Evolutionary conservation across 2,329 filamentous ascomycete genomes (phyloP), one percentile per base, ranked within the genome.

Genomic region (Pseudogymnoascus sp.): DNA sequence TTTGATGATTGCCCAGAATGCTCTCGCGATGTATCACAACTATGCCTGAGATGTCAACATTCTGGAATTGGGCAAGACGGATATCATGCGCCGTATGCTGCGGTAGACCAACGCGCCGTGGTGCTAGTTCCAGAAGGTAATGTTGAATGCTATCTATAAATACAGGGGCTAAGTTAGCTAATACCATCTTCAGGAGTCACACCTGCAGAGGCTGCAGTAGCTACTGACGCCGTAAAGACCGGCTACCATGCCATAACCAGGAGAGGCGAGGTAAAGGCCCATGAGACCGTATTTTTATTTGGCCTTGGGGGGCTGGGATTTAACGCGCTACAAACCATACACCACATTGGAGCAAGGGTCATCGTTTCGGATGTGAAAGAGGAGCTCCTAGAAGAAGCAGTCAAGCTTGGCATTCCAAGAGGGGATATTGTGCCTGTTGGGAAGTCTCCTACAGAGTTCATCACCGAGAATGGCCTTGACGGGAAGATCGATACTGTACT

Each of bases 341-440:
- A 78, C 62, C 73, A 81, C 65, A 76, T 82, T 38, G 76, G 81
- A 59, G 82, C 79, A 59, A 75, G 80, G 61, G 66, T 74, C 23
- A 68, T 76, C 31, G 69, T 76, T 6, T 72, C 70, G 2, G 75
- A 77, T 61, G 63, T 75, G 5, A 67, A 72, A 4, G 68, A 73
- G 18, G 72, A 72, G 25, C 59, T 65, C 11, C 43, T 74, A 0
- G 66, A 76, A 18, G 72, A 69, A 5, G 75, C 75, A 3, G 62
- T 66, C 7, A 66, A 67, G 5, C 63, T 75, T 11, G 75, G 75
- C 1, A 65, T 77, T 14, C 70, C 71, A 3, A 31, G 40, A 21
- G 59, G 61, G 2, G 71, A 77, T 45, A 70, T 76, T 5, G 70
- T 75, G 0, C 71, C 72, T 1, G 61, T 67, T 16, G 71, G 70